Base-by-base conservation (phyloP, 2,329 filamentous ascomycete species). In the Pyrenochaeta sp. region DNA sequence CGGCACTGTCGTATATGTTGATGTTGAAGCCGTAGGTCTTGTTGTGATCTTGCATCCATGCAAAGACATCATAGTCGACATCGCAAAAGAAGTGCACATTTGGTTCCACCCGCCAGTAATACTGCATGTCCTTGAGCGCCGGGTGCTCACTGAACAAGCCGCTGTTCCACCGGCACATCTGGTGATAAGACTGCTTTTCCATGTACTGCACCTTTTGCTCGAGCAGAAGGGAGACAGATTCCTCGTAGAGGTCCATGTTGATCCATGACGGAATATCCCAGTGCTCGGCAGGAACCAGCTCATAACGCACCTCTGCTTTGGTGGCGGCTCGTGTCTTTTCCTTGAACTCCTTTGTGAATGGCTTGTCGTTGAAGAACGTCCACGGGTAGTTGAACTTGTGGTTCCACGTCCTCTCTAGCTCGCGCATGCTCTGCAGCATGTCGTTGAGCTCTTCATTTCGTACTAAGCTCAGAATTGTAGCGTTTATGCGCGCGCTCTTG, bases 81-180 rank as follows among this genome's bases (percentile, higher is more conserved):
- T 98, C 91, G 82, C 95, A 99, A 85, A 97, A 99, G 83, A 98
- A 99, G 78, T 97, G 92, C 37, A 99, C 95, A 63, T 98, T 97
- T 46, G 95, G 95, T 76, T 99, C 95, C 42, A 99, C 95, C 53
- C 95, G 91, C 95, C 95, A 99, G 83, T 99, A 99, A 82, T 91
- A 99, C 64, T 92, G 90, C 60, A 85, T 87, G 67, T 95, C 78
- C 61, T 87, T 82, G 51, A 99, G 85, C 0, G 92, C 93, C 0
- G 92, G 92, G 77, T 99, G 95, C 73, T 95, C 92, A 82, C 97
- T 97, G 83, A 99, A 99, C 77, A 98, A 84, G 71, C 95, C 95
- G 71, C 91, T 96, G 80, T 99, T 99, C 95, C 95, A 99, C 51
- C 95, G 88, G 75, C 95, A 99, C 95, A 99, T 99, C 74, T 98